Conservation (phyloP, 495 filamentous ascomycete species). For the Tuber borchii region DNA sequence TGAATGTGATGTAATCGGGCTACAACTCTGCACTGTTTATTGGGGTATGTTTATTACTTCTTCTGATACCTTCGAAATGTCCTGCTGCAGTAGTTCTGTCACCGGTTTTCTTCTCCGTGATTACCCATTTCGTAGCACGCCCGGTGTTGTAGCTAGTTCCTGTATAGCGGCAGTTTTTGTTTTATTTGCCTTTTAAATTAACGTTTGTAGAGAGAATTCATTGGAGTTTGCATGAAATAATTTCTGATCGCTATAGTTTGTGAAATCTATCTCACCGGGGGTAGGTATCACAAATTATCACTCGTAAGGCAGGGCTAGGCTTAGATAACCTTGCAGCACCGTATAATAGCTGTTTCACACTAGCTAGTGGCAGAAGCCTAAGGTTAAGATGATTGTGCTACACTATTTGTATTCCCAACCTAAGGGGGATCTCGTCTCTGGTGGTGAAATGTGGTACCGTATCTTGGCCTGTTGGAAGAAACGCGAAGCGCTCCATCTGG, state of each 20-base stretch:
- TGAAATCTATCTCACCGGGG: neutral
- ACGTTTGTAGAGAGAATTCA: neutral
- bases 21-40: neutral
- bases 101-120: neutral
- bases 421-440: neutral
- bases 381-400: neutral
- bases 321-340: neutral
- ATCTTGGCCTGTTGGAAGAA: neutral
- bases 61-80: neutral
- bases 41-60: neutral
- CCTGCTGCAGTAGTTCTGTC: neutral
- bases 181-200: neutral
- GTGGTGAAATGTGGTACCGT: neutral
- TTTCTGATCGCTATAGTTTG: neutral
- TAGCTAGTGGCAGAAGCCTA: neutral
- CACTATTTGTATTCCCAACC: neutral
- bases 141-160: neutral
- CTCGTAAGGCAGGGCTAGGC: neutral
- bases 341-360: neutral
- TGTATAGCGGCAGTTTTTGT: neutral
- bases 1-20: neutral
- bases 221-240: neutral
- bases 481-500: neutral
- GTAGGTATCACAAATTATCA: neutral
- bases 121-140: neutral